Evolutionary conservation across 805 yeast genomes (phyloP).

Genomic region (Teunomyces pallodes): DNA sequence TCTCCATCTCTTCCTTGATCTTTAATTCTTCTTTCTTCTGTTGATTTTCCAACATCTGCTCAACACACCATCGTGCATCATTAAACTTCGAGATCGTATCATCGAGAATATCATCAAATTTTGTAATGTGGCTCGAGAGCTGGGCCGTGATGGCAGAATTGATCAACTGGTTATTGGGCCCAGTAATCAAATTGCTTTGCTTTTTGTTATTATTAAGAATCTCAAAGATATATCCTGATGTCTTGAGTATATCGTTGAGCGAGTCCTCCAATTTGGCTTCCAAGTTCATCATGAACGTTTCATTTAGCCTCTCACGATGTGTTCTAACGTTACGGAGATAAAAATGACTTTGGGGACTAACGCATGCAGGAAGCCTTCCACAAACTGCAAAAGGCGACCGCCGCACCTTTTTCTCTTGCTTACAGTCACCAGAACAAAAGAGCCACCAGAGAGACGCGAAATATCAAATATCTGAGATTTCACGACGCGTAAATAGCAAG

Average conservation of each 20-base stretch:
- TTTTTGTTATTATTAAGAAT: slow-evolving; percentile 38
- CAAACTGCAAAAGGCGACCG: background rate
- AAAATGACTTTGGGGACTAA: background rate
- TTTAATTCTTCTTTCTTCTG: slow-evolving; percentile 41
- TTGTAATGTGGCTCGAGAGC: slow-evolving; percentile 30
- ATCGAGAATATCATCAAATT: slow-evolving; percentile 42
- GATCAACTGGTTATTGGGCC: slow-evolving; percentile 40
- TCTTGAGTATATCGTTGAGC: slow-evolving; percentile 39
- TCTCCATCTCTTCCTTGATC: slow-evolving; percentile 33
- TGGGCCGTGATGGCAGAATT: slow-evolving; percentile 36
- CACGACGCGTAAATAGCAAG: background rate
- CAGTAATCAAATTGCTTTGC: slow-evolving; percentile 41
- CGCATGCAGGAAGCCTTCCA: background rate
- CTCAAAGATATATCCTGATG: slow-evolving; percentile 45
- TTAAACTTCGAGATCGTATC: slow-evolving; percentile 40
- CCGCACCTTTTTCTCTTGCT: background rate
- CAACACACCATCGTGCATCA: slow-evolving; percentile 45
- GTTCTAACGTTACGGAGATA: slow-evolving; percentile 1
- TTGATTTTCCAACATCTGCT: slow-evolving; percentile 39
- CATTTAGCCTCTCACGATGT: background rate
- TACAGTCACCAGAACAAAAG: background rate
- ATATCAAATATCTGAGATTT: background rate
- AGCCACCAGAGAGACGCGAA: background rate
- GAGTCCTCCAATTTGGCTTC: slow-evolving; percentile 39
- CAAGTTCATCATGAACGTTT: slow-evolving; percentile 31